Evolutionary conservation across 306 rosid genomes (phyloP), one percentile per base, ranked within the genome.

Genomic region (Styphnolobium japonicum): DNA sequence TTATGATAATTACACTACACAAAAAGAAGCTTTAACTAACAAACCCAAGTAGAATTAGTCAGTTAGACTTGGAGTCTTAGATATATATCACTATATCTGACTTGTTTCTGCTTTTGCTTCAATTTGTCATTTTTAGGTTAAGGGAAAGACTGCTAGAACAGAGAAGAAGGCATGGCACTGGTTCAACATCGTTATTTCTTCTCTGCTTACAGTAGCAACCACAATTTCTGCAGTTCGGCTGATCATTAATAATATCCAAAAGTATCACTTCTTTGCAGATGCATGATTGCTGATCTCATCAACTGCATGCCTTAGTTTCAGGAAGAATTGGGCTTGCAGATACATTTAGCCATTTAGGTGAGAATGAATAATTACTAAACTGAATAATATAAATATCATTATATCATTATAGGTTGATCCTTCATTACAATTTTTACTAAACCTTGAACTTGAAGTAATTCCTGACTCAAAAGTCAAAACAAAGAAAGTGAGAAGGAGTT

Each of bases 161-260:
- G 89, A 83, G 82, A 83, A 90, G 65, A 86, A 51, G 27, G 72
- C 70, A 2, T 90, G 94, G 89, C 92, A 90, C 45, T 90, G 90
- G 87, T 80, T 83, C 62, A 90, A 78, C 86, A 81, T 88, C 1
- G 11, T 79, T 2, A 29, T 88, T 27, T 83, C 86, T 55, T 76
- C 71, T 51, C 39, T 84, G 52, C 82, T 90, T 21, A 73, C 88
- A 14, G 33, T 85, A n/a, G 83, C 68, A 52, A 83, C 92, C 58
- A 83, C 90, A 0, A 69, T 88, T 79, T 81, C 90, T 25, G 90
- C 92, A 0, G 55, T 85, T 76, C 62, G 88, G 2, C 65, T 81
- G 69, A 90, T 88, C 43, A 23, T 86, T 22, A 5, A 82, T 10
- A 81, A 90, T 46, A 34, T 88, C 29, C 62, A 31, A 48, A 48